Evolutionary conservation across 495 filamentous ascomycete genomes (phyloP).

Genomic region (Penicillium riverlandense): DNA sequence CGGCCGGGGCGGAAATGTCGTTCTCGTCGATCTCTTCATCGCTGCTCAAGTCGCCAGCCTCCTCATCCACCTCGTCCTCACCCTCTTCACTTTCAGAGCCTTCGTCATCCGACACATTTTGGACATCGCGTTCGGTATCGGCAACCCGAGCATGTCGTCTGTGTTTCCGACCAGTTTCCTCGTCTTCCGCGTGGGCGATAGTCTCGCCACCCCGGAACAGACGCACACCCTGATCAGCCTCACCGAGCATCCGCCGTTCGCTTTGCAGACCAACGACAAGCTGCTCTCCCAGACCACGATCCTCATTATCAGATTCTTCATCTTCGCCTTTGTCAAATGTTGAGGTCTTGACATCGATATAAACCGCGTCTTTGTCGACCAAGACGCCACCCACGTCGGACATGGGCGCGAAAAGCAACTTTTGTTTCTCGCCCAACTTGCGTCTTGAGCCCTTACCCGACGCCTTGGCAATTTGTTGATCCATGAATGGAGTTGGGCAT

Average conservation of each 20-base stretch:
- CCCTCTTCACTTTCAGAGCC: conserved; percentile 56
- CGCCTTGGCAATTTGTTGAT: conserved; percentile 73
- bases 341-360: conserved; percentile 65
- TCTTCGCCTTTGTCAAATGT: conserved; percentile 67
- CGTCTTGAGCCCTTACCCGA: conserved; percentile 70
- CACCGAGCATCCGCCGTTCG: conserved; percentile 74
- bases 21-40: conserved; percentile 31
- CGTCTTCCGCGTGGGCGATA: conserved; percentile 54
- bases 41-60: conserved; percentile 18
- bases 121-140: conserved; percentile 47
- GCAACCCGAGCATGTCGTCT: conserved; percentile 59
- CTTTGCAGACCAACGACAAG: conserved; percentile 84
- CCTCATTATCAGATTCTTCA: conserved; percentile 45
- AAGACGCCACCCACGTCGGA: conserved; percentile 90
- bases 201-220: conserved; percentile 73
- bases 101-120: conserved; percentile 48
- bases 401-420: conserved; percentile 93
- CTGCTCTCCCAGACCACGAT: conserved; percentile 85
- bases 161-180: conserved; percentile 61
- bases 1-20: conserved; percentile 35
- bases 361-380: conserved; percentile 74
- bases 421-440: conserved; percentile 88
- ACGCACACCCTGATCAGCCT: conserved; percentile 70
- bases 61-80: conserved; percentile 37
- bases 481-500: conserved; percentile 86